phyloP scores from a whole-genome alignment of 2,329 filamentous ascomycete species.

The Clarireedia sp. region DNA sequence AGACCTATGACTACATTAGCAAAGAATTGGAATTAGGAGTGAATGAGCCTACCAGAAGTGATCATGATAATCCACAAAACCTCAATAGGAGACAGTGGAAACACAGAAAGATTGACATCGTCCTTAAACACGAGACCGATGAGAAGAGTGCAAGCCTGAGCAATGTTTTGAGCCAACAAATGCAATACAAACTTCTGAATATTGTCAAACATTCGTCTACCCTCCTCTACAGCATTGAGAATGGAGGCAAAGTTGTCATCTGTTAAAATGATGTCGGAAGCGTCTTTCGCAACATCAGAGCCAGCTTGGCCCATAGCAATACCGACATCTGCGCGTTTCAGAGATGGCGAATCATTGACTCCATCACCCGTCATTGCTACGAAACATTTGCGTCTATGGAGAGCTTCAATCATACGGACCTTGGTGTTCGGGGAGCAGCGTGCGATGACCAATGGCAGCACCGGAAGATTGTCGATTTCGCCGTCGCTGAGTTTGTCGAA shows the following conservation, averaged over 20 bases:
- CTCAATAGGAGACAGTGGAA: constrained; percentile 76
- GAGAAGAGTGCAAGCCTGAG: constrained; percentile 72
- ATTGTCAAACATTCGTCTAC: constrained; percentile 69
- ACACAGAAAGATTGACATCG: constrained; percentile 61
- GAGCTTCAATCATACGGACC: constrained; percentile 82
- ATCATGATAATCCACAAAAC: constrained; percentile 95
- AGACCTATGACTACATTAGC: constrained; percentile 34
- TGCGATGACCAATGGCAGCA: constrained; percentile 73
- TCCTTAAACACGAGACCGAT: constrained; percentile 80
- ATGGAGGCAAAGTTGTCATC: constrained; percentile 71
- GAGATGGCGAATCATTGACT: constrained; percentile 44
- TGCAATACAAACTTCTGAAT: constrained; percentile 63
- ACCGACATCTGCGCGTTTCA: constrained; percentile 57
- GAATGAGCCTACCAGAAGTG: constrained; percentile 51
- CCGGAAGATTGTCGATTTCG: constrained; percentile 67
- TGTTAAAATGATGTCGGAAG: constrained; percentile 53
- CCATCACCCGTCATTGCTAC: constrained; percentile 45
- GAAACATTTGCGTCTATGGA: constrained; percentile 45
- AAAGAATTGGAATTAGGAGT: too few species aligned
- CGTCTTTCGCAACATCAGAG: constrained; percentile 54
- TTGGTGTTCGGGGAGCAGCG: constrained; percentile 81
- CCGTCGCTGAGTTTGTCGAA: constrained; percentile 71
- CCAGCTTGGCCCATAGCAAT: constrained; percentile 55
- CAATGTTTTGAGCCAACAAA: constrained; percentile 65
- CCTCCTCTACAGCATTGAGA: constrained; percentile 63